Conservation (phyloP, 2,329 filamentous ascomycete species). For the Alternaria sp. region DNA sequence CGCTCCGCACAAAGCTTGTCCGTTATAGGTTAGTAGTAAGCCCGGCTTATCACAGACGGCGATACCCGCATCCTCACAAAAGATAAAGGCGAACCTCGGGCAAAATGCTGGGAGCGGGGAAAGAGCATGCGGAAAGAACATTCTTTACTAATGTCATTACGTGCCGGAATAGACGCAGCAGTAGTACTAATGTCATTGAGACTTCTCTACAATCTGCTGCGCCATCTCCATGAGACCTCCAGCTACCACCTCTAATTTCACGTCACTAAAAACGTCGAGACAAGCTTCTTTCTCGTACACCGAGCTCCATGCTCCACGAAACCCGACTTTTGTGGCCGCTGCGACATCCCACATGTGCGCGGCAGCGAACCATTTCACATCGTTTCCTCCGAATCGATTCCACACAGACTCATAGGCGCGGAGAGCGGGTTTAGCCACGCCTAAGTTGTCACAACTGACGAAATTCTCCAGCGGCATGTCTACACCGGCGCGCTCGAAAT, state of each 20-base stretch:
- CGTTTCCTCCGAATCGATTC: constrained; percentile 48
- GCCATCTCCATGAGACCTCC: constrained; percentile 12
- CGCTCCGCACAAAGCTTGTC: constrained; percentile 1
- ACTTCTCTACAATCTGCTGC: constrained; percentile 12
- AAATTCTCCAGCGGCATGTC: constrained; percentile 61
- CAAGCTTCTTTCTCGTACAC: constrained; percentile 16
- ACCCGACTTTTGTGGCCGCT: constrained; percentile 57
- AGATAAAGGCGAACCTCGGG: constrained; percentile 34
- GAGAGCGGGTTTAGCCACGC: constrained; percentile 59
- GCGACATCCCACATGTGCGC: constrained; percentile 67
- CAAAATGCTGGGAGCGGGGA: constrained; percentile 32
- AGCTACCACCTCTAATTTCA: constrained; percentile 12
- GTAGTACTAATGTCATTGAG: not conserved
- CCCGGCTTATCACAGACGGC: constrained; percentile 1
- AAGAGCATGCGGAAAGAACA: not conserved
- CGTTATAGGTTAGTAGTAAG: not conserved
- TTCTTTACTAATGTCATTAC: not conserved
- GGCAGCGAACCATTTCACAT: constrained; percentile 63
- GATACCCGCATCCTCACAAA: not conserved
- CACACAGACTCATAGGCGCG: constrained; percentile 55
- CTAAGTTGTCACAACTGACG: constrained; percentile 57
- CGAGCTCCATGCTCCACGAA: constrained; percentile 18
- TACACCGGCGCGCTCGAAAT: constrained; percentile 57
- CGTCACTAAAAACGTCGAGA: constrained; percentile 13
- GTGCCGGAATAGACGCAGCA: not conserved